Evolutionary conservation across 2,329 filamentous ascomycete genomes (phyloP).

Genomic region (Daldinia sp.): DNA sequence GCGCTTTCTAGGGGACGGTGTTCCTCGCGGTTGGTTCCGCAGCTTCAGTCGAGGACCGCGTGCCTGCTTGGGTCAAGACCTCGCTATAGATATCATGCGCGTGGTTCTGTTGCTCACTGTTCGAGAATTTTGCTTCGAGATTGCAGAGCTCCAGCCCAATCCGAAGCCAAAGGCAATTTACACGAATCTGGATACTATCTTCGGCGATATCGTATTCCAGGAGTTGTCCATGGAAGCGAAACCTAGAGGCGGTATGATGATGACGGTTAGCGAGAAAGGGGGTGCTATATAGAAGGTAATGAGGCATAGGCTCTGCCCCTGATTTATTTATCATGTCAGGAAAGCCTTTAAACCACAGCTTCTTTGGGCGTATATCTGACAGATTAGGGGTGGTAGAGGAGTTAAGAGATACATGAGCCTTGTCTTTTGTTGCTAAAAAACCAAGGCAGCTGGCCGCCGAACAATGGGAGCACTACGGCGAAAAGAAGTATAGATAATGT

Average conservation of each 20-base stretch:
- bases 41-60: slow-evolving; percentile 2
- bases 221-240: slow-evolving; percentile 2
- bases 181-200: slow-evolving; percentile 1
- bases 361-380: too few species aligned
- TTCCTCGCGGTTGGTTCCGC: slow-evolving; percentile 3
- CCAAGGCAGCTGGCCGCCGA: too few species aligned
- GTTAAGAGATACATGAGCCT: too few species aligned
- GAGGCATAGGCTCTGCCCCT: not conserved
- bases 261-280: not conserved
- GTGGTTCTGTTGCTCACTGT: not conserved
- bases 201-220: slow-evolving; percentile 1
- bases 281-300: not conserved
- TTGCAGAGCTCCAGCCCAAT: not conserved
- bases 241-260: not conserved
- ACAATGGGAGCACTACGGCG: too few species aligned
- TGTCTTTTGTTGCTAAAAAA: too few species aligned
- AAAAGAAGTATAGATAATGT: too few species aligned
- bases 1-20: not conserved
- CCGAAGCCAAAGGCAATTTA: not conserved
- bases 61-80: not conserved
- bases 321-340: too few species aligned
- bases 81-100: slow-evolving; percentile 1
- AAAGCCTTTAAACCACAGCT: too few species aligned
- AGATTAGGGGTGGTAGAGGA: too few species aligned
- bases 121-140: not conserved